Percentiles rank a stretch among this genome's conserved stretches.
These are phyloP conservation scores for Metarhizium robertsii DNA, from an alignment of 2,329 filamentous ascomycete genomes.

Conservation along the genomic window DNA sequence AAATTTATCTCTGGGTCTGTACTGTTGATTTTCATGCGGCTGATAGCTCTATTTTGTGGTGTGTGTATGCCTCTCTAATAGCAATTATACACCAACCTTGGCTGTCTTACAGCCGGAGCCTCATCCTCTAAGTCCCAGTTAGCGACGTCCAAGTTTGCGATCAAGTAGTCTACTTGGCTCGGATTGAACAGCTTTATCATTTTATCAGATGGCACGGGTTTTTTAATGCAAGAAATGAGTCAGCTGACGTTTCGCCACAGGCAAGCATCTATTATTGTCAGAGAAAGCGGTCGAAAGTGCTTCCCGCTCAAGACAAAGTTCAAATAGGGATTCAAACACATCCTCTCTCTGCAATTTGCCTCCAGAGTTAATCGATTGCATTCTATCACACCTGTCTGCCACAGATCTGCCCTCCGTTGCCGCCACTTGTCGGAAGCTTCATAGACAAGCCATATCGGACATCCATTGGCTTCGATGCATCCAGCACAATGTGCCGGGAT, in stretches of 20 bases:
- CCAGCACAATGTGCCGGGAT: conserved; percentile 54
- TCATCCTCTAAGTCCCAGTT: too few species aligned
- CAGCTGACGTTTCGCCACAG: background rate
- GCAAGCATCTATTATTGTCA: background rate
- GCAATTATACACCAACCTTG: too few species aligned
- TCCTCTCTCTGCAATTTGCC: conserved; percentile 50
- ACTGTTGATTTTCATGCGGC: background rate
- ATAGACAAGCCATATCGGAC: conserved; percentile 53
- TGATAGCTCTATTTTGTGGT: too few species aligned
- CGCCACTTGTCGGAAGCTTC: conserved; percentile 52
- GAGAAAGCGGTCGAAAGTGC: background rate
- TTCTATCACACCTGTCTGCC: conserved; percentile 58
- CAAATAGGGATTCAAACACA: background rate
- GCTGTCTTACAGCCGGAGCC: too few species aligned
- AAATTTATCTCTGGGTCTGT: background rate
- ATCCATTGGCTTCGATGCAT: conserved; percentile 63
- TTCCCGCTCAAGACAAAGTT: background rate
- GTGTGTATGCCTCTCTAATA: too few species aligned
- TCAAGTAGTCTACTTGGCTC: too few species aligned
- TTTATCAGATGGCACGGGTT: background rate
- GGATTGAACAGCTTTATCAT: too few species aligned
- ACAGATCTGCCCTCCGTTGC: conserved; percentile 52
- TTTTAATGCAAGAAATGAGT: background rate
- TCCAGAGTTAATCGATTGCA: conserved; percentile 63
- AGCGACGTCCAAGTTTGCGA: too few species aligned